phyloP scores from a whole-genome alignment of 2,329 filamentous ascomycete genomes.

The Microdochium bolleyi region DNA sequence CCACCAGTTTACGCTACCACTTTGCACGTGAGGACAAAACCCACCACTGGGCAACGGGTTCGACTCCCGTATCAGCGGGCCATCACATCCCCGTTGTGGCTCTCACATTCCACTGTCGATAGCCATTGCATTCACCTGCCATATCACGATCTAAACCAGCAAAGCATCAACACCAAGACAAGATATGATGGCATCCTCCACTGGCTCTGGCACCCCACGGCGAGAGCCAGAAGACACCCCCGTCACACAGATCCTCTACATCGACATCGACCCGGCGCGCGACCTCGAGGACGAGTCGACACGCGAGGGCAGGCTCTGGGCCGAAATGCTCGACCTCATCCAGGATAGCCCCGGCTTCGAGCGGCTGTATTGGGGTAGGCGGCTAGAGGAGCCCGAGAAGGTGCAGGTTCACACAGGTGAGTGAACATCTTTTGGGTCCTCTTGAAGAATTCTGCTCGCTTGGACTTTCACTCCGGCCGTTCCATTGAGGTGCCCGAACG shows the following conservation, averaged over 20 bases:
- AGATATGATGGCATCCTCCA: not conserved
- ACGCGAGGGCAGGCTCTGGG: conserved; percentile 3
- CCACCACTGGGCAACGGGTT: no score
- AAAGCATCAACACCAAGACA: not conserved
- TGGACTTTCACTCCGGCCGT: no score
- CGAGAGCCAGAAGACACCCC: not conserved
- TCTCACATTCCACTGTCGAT: no score
- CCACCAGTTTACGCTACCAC: no score
- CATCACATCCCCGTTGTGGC: no score
- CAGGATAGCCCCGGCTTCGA: conserved; percentile 10
- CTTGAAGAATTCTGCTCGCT: no score
- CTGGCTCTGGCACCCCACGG: not conserved
- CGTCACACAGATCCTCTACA: conserved; percentile 10
- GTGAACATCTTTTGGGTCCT: no score
- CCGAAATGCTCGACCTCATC: conserved; percentile 5
- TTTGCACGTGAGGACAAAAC: no score
- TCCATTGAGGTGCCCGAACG: no score
- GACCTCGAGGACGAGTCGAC: conserved; percentile 2
- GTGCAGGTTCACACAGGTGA: conserved; percentile 21
- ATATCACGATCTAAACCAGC: no score
- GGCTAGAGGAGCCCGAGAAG: conserved; percentile 17
- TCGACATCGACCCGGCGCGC: conserved; percentile 5
- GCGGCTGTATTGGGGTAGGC: conserved; percentile 19
- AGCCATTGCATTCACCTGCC: no score
- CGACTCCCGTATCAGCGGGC: no score